phyloP scores from a whole-genome alignment of 2,329 filamentous ascomycete genomes.

The Exophiala aquamarina region DNA sequence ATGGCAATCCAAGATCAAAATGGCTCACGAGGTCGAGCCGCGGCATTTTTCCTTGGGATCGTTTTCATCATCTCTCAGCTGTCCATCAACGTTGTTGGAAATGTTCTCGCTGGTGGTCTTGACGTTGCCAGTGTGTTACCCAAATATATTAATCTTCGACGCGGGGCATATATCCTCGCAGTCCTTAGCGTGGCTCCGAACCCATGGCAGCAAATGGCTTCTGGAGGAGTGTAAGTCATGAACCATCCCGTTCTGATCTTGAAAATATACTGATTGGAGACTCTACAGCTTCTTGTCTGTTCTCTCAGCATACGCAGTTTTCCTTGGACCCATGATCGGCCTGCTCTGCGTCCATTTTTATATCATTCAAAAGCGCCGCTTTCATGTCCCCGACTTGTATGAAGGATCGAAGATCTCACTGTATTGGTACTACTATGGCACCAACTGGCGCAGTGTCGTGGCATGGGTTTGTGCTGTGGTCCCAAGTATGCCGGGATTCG shows the following conservation, averaged over 20 bases:
- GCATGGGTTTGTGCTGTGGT: constrained; percentile 39
- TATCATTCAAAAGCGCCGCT: constrained; percentile 30
- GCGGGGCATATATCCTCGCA: constrained; percentile 50
- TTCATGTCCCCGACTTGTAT: constrained; percentile 42
- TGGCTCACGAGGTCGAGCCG: constrained; percentile 42
- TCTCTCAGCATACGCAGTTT: constrained; percentile 38
- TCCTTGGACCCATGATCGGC: constrained; percentile 43
- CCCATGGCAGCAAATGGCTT: no score
- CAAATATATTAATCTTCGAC: constrained; percentile 56
- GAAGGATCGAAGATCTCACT: constrained; percentile 34
- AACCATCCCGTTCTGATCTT: no score
- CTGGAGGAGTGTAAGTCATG: neutral
- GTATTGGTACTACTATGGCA: constrained; percentile 47
- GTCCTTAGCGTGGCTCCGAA: constrained; percentile 24
- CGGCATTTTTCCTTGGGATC: constrained; percentile 47
- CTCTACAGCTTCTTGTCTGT: no score
- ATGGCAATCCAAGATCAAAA: constrained; percentile 33
- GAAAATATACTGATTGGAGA: no score
- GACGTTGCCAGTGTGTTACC: constrained; percentile 55
- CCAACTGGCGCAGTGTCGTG: constrained; percentile 45
- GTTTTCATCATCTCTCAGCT: constrained; percentile 48
- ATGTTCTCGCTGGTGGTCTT: constrained; percentile 54
- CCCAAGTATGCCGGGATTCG: constrained; percentile 33
- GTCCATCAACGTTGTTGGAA: constrained; percentile 48
- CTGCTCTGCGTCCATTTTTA: constrained; percentile 34